Percentiles rank a stretch among this genome's conserved stretches.
phyloP scores from a whole-genome alignment of 352 stramenopile species.

The Phytopythium delawarense region DNA sequence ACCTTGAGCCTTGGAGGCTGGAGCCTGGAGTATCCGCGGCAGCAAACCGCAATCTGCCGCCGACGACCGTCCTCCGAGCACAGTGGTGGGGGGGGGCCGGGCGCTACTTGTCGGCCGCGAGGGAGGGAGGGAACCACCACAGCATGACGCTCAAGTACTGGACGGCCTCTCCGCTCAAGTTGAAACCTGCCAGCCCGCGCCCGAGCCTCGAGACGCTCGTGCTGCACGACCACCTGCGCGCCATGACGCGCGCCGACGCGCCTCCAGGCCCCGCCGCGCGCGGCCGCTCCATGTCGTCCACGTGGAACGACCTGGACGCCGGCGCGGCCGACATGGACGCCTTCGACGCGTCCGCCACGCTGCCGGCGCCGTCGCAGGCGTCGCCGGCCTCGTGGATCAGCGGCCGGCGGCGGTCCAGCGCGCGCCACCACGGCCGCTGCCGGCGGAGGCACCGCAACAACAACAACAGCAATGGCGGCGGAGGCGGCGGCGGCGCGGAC shows the following conservation, averaged over 20 bases:
- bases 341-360: constrained; percentile 37
- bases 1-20: background rate
- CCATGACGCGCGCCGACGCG: constrained; percentile 2
- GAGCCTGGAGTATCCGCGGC: no score
- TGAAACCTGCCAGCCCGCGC: constrained; percentile 19
- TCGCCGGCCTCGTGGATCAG: constrained; percentile 38
- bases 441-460: constrained; percentile 29
- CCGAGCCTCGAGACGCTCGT: constrained; percentile 25
- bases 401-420: constrained; percentile 33
- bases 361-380: constrained; percentile 33
- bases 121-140: no score
- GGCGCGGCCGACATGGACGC: constrained; percentile 34
- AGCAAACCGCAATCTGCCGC: constrained; percentile 1
- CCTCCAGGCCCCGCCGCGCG: constrained; percentile 16
- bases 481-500: constrained; percentile 9
- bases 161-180: constrained; percentile 30
- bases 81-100: no score
- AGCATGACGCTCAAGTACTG: constrained; percentile 64
- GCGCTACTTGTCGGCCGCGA: background rate
- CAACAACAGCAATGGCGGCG: constrained; percentile 20
- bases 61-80: background rate
- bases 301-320: constrained; percentile 41
- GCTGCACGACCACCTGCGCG: constrained; percentile 10
- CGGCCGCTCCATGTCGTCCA: constrained; percentile 57
- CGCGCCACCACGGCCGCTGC: constrained; percentile 21